These are phyloP conservation scores for Globisporangium alternatum DNA, from an alignment of 352 stramenopile species.

Conservation along the genomic window DNA sequence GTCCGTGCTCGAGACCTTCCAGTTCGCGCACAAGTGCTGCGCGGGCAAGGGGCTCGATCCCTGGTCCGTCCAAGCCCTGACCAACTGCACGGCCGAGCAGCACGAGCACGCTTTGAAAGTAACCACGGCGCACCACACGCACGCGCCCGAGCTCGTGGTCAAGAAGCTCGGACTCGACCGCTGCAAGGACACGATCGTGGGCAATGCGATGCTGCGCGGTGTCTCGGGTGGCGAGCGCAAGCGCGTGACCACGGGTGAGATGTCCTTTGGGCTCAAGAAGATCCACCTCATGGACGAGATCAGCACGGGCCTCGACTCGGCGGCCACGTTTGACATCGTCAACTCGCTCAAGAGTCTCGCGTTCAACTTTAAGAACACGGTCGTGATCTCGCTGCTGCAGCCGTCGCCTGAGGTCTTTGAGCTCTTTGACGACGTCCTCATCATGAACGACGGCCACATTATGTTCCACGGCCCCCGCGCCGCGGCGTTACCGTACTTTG, in stretches of 20 bases:
- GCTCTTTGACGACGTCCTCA: conserved; percentile 92
- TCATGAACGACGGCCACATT: conserved; percentile 89
- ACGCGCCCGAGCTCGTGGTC: conserved; percentile 33
- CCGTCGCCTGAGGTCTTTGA: conserved; percentile 92
- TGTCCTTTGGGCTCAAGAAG: conserved; percentile 75
- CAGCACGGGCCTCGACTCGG: conserved; percentile 55
- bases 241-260: conserved; percentile 87
- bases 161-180: conserved; percentile 44
- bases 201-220: conserved; percentile 55
- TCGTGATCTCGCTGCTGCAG: conserved; percentile 84
- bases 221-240: conserved; percentile 90
- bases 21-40: conserved; percentile 88
- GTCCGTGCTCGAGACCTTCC: conserved; percentile 92
- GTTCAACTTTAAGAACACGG: conserved; percentile 42
- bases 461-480: conserved; percentile 67
- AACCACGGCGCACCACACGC: conserved; percentile 34
- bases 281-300: conserved; percentile 82
- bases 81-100: conserved; percentile 36
- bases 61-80: conserved; percentile 33
- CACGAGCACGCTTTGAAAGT: conserved; percentile 31
- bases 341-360: conserved; percentile 44
- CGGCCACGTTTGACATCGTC: conserved; percentile 61
- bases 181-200: conserved; percentile 59
- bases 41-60: conserved; percentile 36
- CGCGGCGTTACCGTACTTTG: conserved; percentile 43